phyloP scores from a whole-genome alignment of 352 stramenopile species.

The Elongisporangium prolatum region DNA sequence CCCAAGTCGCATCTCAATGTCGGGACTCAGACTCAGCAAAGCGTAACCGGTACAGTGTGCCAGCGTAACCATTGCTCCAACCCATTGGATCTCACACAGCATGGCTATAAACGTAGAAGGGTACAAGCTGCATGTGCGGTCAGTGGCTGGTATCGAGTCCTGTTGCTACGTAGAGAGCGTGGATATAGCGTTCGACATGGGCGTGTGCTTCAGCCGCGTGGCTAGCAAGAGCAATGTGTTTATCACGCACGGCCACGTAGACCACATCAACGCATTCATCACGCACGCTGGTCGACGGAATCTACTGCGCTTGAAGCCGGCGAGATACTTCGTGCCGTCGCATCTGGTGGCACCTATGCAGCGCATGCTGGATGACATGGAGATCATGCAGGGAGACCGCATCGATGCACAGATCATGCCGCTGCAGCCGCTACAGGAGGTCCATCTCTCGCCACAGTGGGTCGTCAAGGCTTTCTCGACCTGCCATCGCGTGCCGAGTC shows the following conservation, averaged over 20 bases:
- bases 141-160: conserved; percentile 70
- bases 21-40: neutral
- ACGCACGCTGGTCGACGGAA: conserved; percentile 53
- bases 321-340: conserved; percentile 62
- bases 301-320: conserved; percentile 46
- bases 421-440: conserved; percentile 39
- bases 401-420: conserved; percentile 51
- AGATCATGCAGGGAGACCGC: conserved; percentile 53
- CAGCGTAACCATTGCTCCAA: neutral
- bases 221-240: conserved; percentile 73
- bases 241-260: conserved; percentile 83
- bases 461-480: conserved; percentile 64
- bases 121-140: conserved; percentile 55
- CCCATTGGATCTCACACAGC: conserved; percentile 11
- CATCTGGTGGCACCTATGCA: conserved; percentile 51
- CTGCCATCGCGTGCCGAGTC: conserved; percentile 61
- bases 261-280: conserved; percentile 72
- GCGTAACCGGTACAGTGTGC: neutral
- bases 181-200: conserved; percentile 77
- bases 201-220: conserved; percentile 38
- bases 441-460: conserved; percentile 57
- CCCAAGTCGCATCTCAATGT: neutral
- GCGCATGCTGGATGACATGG: conserved; percentile 41
- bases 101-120: conserved; percentile 29
- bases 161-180: conserved; percentile 71